These are phyloP conservation scores for Gossypium davidsonii DNA, from an alignment of 441 rosid species.

Conservation along the genomic window DNA sequence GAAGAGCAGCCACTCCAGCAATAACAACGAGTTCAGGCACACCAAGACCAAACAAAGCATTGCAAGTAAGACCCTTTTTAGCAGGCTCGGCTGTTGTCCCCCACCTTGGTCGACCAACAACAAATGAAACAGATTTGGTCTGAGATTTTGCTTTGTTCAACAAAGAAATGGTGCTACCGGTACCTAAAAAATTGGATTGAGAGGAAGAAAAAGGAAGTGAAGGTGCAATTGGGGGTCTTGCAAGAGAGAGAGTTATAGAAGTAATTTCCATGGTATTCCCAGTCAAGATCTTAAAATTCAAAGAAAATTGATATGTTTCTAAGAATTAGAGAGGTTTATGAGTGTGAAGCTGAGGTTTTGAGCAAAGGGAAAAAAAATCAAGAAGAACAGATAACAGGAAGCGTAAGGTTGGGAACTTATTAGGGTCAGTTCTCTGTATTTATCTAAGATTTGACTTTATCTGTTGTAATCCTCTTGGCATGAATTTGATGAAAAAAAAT, in stretches of 20 bases:
- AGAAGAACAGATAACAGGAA: neutral
- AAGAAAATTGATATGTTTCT: slow-evolving; percentile 6
- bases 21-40: slow-evolving; percentile 95
- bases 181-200: slow-evolving; percentile 28
- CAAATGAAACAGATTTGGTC: slow-evolving; percentile 32
- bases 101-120: slow-evolving; percentile 35
- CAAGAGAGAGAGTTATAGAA: slow-evolving; percentile 35
- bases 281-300: neutral
- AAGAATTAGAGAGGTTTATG: neutral
- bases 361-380: neutral
- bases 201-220: slow-evolving; percentile 36
- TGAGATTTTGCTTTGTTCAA: slow-evolving; percentile 22
- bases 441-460: neutral
- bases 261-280: slow-evolving; percentile 55
- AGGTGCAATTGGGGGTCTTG: slow-evolving; percentile 25
- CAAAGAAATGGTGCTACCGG: slow-evolving; percentile 19
- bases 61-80: slow-evolving; percentile 53
- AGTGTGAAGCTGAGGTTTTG: neutral
- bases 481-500: too few species aligned
- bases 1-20: slow-evolving; percentile 88
- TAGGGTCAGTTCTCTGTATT: neutral
- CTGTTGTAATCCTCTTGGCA: neutral
- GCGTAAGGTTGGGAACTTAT: slow-evolving; percentile 6
- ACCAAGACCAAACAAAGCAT: slow-evolving; percentile 87
- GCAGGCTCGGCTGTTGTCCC: slow-evolving; percentile 29